Evolutionary conservation across 2,329 filamentous ascomycete species (phyloP), one percentile per base, ranked within the genome.

Genomic region (Helotiales sp.): DNA sequence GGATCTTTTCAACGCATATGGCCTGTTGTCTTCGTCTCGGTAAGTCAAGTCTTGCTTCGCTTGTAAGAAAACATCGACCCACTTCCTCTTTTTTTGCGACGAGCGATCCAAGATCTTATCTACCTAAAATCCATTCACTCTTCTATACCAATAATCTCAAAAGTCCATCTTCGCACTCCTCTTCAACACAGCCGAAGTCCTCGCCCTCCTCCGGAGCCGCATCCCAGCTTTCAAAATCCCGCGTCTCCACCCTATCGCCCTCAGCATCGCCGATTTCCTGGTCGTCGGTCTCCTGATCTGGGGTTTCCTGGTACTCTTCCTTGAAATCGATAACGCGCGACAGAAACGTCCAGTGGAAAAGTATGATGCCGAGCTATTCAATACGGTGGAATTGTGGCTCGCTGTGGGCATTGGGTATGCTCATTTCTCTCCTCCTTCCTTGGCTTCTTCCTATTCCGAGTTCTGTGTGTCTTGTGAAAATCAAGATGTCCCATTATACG

Each of bases 221-320:
- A 30, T 45, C n/a, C 49, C 32, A 3, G 7, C 28, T 28, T 28
- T n/a, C 28, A 55, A 24, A 15, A 20, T 68, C n/a, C 63, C 54
- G 10, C 63, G 66, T 10, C 30, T 68, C 20, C 59, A 65, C 20
- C 63, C 63, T 11, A 26, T 65, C 20, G 17, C 61, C n/a, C 59
- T 68, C 37, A 61, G 63, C 15, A 28, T 49, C 1, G 37, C 65
- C 2, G 63, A 68, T 57, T 49, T 64, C 28, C 32, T 49, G 26
- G 37, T 22, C 17, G 49, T 65, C 7, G 34, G 45, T 28, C 34
- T 68, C 13, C 45, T 64, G 24, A 63, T 63, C 15, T 68, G 66
- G 66, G 63, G 57, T 43, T 68, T 65, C 50, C 62, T 65, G 11
- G n/a, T 26, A 3, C 22, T 65, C 17, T 63, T 68, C 24, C 57